Evolutionary conservation across 495 filamentous ascomycete species (phyloP), one percentile per base, ranked within the genome.

Genomic region (Penicillium atrosanguineum): DNA sequence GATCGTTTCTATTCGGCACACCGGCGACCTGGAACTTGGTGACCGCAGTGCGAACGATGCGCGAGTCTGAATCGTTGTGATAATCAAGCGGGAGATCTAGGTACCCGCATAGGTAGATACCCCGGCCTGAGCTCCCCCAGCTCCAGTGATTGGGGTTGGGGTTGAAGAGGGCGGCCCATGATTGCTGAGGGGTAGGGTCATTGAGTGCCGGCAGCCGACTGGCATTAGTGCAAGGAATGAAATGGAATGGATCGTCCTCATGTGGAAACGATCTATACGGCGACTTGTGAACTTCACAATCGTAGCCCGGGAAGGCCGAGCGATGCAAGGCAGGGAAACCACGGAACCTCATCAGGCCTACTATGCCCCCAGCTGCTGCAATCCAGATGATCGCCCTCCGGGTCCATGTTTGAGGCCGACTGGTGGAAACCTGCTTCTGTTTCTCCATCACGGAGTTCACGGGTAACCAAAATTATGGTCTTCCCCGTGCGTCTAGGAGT

Each of bases 71-170:
- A 4, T 28, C 1, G 16, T 61, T 61, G 5, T 39, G 49, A 48
- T 61, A 61, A 28, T 61, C 59, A 2, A 57, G 50, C 5, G 59
- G 59, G 2, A 61, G 50, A 40, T 61, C 54, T 9, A 61, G 16
- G 23, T 54, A 61, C 41, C 59, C 54, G 45, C 59, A 57, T n/a
- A 57, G 38, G 47, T 57, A 57, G 14, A 57, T 61, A 7, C 59
- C 54, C 12, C 26, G 48, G 23, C 44, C 43, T 15, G 46, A 36
- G 28, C 28, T 47, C 12, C 59, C 54, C 58, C 53, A 53, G 38
- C 50, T 48, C 59, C 54, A 57, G 37, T 57, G 54, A 21, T 42
- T 42, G 36, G 54, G 54, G 23, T 48, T 48, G 0, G 50, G 43
- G 16, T 61, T 43, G 43, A 57, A 61, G 0, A 61, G 42, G 7